A percentile compares a stretch with the other conserved stretches of the same genome.
Evolutionary conservation across 345 rosid species (phyloP).

Genomic region (Aegle marmelos): DNA sequence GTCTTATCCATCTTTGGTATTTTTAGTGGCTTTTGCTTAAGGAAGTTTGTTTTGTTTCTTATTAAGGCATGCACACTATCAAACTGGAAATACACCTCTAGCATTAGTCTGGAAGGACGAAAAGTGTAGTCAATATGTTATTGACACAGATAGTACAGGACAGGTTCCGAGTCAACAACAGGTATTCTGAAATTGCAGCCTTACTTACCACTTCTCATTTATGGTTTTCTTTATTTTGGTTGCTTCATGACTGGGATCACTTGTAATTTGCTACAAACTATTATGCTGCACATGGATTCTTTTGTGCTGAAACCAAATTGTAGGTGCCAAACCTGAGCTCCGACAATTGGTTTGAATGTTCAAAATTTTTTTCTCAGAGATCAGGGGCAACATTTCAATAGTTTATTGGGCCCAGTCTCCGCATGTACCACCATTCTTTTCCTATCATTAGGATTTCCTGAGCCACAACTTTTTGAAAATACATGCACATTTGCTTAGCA

Average conservation of each 20-base stretch:
- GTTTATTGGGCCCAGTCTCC: neutral
- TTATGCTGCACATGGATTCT: neutral
- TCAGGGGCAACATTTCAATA: neutral
- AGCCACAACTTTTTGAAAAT: neutral
- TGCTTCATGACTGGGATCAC: neutral
- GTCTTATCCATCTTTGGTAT: conserved; percentile 6
- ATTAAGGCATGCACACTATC: conserved; percentile 83
- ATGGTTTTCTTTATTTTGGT: neutral
- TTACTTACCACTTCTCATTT: conserved; percentile 9
- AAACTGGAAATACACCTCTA: conserved; percentile 88
- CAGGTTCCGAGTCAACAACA: conserved; percentile 69
- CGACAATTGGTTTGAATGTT: neutral
- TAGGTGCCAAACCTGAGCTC: neutral
- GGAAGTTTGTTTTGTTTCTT: conserved; percentile 17
- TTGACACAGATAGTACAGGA: conserved; percentile 91
- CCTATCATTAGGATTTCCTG: neutral
- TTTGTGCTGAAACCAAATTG: neutral
- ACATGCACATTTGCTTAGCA: neutral
- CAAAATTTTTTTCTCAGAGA: neutral
- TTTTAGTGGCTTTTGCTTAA: neutral
- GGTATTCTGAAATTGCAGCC: conserved; percentile 37
- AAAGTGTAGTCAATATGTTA: conserved; percentile 86
- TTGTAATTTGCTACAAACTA: neutral
- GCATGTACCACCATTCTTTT: neutral
- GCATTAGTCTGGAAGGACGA: conserved; percentile 95